phyloP scores from a whole-genome alignment of 495 filamentous ascomycete species.

The Penicillium antarcticum region DNA sequence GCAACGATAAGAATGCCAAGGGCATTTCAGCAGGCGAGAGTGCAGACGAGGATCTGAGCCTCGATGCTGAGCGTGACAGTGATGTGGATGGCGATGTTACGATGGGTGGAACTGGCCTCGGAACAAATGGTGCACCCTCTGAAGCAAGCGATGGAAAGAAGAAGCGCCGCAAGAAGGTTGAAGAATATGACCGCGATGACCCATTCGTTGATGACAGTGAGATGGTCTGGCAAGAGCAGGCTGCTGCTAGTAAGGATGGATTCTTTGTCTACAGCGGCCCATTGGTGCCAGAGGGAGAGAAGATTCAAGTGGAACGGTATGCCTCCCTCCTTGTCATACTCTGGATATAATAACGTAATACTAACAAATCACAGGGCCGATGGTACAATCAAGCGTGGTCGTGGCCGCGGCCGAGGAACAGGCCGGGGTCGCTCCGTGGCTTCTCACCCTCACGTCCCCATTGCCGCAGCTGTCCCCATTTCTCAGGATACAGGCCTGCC shows the following conservation, averaged over 20 bases:
- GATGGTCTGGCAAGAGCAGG: constrained; percentile 91
- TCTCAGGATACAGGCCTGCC: constrained; percentile 46
- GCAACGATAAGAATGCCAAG: constrained; percentile 47
- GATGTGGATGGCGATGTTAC: constrained; percentile 74
- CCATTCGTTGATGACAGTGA: constrained; percentile 98
- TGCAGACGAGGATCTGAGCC: constrained; percentile 51
- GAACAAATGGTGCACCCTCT: constrained; percentile 44
- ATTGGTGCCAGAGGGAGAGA: constrained; percentile 81
- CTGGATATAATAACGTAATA: too few species aligned
- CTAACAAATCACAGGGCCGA: constrained; percentile 57
- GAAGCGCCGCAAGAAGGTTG: constrained; percentile 75
- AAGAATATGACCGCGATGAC: constrained; percentile 94
- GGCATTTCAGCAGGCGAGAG: constrained; percentile 65
- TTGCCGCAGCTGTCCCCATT: constrained; percentile 38
- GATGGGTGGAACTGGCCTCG: constrained; percentile 55
- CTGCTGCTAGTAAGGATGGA: constrained; percentile 86
- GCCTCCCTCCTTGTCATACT: too few species aligned
- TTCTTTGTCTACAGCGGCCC: constrained; percentile 89
- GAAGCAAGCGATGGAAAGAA: constrained; percentile 58
- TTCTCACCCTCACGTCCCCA: constrained; percentile 36
- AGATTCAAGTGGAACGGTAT: constrained; percentile 76
- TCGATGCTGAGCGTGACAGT: constrained; percentile 44
- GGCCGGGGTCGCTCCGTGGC: constrained; percentile 43
- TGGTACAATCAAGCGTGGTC: constrained; percentile 72
- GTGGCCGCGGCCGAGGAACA: constrained; percentile 65